Percentiles rank a stretch among this genome's conserved stretches.
Evolutionary conservation across 208 protist genomes (phyloP).

Genomic region (Wallacemonas sp.): DNA sequence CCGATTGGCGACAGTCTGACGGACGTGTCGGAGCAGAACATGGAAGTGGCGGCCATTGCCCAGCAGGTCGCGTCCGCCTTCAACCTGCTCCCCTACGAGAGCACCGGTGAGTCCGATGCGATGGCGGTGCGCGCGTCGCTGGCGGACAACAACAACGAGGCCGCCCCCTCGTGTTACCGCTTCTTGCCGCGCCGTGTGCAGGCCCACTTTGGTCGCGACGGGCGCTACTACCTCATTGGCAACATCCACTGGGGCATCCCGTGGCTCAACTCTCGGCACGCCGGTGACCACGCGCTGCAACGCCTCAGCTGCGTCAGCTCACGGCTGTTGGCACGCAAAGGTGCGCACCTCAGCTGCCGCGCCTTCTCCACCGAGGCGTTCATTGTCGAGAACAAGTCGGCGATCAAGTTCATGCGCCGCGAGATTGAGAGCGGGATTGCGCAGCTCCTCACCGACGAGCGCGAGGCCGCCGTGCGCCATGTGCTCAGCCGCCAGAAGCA

Average conservation of each 20-base stretch:
- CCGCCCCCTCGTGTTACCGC: conserved; percentile 20
- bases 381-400: conserved; percentile 31
- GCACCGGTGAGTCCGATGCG: conserved; percentile 3
- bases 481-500: conserved; percentile 10
- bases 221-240: conserved; percentile 49
- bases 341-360: conserved; percentile 37
- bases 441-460: conserved; percentile 28
- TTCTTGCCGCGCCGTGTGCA: conserved; percentile 39
- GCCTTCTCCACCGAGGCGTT: conserved; percentile 40
- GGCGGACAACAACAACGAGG: conserved; percentile 14
- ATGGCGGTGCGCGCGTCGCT: not conserved
- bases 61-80: conserved; percentile 52
- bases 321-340: conserved; percentile 30
- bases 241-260: conserved; percentile 45
- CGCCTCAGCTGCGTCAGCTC: conserved; percentile 37
- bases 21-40: conserved; percentile 39
- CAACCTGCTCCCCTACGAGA: conserved; percentile 37
- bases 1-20: conserved; percentile 39
- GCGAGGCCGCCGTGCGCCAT: conserved; percentile 21
- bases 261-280: conserved; percentile 38
- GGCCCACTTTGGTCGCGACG: conserved; percentile 44
- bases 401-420: conserved; percentile 41
- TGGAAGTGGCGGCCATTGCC: conserved; percentile 44
- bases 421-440: conserved; percentile 40
- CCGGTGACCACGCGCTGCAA: conserved; percentile 23